Percentiles rank a stretch among this genome's conserved stretches.
Conservation (phyloP, 495 filamentous ascomycete genomes). For the Xylaria bambusicola region DNA sequence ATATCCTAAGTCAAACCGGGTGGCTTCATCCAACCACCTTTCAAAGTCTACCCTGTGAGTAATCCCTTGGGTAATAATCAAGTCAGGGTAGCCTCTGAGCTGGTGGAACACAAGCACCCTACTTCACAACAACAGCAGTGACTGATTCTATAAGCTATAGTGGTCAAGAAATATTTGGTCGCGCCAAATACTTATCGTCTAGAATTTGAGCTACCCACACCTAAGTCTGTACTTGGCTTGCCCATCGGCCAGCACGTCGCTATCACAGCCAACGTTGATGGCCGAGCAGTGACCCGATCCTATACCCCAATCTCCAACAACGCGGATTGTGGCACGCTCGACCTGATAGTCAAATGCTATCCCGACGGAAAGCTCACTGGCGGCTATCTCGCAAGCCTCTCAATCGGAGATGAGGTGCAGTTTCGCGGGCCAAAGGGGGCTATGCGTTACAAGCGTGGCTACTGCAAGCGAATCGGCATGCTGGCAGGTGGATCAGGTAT, state of each 20-base stretch:
- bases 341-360: conserved; percentile 54
- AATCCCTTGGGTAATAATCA: not conserved
- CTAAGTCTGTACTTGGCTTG: conserved; percentile 46
- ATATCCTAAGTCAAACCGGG: conserved; percentile 37
- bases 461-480: conserved; percentile 46
- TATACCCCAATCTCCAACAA: conserved; percentile 59
- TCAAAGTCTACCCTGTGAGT: conserved; percentile 41
- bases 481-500: conserved; percentile 59
- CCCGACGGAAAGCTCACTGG: conserved; percentile 50
- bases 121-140: too few species aligned
- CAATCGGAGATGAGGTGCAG: conserved; percentile 44
- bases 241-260: conserved; percentile 57
- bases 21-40: conserved; percentile 52
- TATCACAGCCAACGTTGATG: conserved; percentile 49
- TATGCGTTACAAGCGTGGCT: conserved; percentile 43
- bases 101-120: too few species aligned
- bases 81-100: too few species aligned
- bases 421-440: conserved; percentile 54
- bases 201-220: conserved; percentile 49
- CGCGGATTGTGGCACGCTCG: conserved; percentile 46
- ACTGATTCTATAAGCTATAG: not conserved
- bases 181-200: conserved; percentile 51
- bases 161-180: conserved; percentile 43
- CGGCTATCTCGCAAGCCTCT: conserved; percentile 46
- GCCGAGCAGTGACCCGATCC: conserved; percentile 43